phyloP scores from a whole-genome alignment of 257 asterid species.

The Parsonsia alboflavescens region DNA sequence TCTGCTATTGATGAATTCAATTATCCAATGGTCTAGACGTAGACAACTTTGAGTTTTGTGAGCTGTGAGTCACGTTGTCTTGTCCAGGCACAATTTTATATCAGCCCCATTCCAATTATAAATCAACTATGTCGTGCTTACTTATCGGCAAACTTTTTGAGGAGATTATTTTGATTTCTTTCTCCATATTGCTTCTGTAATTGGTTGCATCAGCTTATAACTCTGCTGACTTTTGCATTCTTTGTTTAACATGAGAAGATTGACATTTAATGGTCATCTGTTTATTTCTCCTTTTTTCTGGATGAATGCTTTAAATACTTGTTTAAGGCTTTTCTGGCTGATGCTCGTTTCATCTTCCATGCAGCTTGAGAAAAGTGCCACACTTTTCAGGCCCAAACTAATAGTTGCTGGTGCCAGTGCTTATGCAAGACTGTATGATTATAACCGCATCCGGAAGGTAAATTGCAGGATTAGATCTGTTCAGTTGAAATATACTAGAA shows the following conservation, averaged over 20 bases:
- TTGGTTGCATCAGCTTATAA: background rate
- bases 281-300: background rate
- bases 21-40: too few relatives aligned
- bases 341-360: slow-evolving; percentile 2
- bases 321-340: background rate
- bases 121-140: background rate
- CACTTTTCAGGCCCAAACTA: slow-evolving; percentile 71
- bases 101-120: background rate
- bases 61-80: background rate
- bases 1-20: too few relatives aligned
- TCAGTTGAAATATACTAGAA: background rate
- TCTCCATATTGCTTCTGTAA: background rate
- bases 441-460: slow-evolving; percentile 30
- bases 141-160: too few relatives aligned
- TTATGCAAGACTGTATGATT: slow-evolving; percentile 38
- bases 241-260: background rate
- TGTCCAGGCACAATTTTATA: background rate
- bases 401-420: slow-evolving; percentile 96
- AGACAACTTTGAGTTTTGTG: too few relatives aligned
- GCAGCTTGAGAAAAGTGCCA: slow-evolving; percentile 39
- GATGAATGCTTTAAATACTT: background rate
- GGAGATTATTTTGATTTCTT: background rate
- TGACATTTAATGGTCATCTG: background rate
- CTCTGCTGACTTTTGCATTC: background rate
- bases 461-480: background rate